Conservation (phyloP, 805 yeast genomes). For the Pichia phayaonensis region DNA sequence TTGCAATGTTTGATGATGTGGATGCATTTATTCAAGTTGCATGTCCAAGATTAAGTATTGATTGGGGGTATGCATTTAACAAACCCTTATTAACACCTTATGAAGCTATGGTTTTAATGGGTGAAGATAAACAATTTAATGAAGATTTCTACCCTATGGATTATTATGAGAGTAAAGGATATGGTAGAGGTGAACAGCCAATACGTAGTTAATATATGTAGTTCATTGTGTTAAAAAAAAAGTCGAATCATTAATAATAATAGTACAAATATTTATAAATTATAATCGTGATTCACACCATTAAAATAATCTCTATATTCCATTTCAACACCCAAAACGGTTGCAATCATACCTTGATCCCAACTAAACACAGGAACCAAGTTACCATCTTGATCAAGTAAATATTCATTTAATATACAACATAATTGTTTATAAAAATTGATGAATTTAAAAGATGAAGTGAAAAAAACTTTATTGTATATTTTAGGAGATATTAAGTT, state of each 20-base stretch:
- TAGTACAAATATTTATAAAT: too few species aligned
- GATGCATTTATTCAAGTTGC: conserved; percentile 98
- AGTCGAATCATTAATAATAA: too few species aligned
- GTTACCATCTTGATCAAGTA: conserved; percentile 24
- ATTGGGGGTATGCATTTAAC: conserved; percentile 97
- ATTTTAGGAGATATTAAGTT: conserved; percentile 58
- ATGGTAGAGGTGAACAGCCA: conserved; percentile 81
- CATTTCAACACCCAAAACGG: conserved; percentile 62
- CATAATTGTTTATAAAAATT: conserved; percentile 37
- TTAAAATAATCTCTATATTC: conserved; percentile 9
- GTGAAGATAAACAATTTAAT: conserved; percentile 59
- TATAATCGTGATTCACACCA: not conserved
- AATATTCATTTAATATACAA: conserved; percentile 30
- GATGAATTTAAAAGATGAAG: conserved; percentile 43
- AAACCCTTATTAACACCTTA: conserved; percentile 92
- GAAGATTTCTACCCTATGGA: conserved; percentile 87
- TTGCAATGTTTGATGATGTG: conserved; percentile 85
- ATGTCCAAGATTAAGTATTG: conserved; percentile 91
- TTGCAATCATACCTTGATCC: conserved; percentile 54
- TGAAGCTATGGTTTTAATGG: conserved; percentile 87
- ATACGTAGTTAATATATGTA: conserved; percentile 26
- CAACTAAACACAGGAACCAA: conserved; percentile 36
- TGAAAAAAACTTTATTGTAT: conserved; percentile 45
- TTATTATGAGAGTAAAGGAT: conserved; percentile 82
- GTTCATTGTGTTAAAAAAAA: too few species aligned